These are phyloP conservation scores for barley (Hordeum vulgare) DNA, from an alignment of 176 grass and related monocot species.

Conservation along the genomic window DNA sequence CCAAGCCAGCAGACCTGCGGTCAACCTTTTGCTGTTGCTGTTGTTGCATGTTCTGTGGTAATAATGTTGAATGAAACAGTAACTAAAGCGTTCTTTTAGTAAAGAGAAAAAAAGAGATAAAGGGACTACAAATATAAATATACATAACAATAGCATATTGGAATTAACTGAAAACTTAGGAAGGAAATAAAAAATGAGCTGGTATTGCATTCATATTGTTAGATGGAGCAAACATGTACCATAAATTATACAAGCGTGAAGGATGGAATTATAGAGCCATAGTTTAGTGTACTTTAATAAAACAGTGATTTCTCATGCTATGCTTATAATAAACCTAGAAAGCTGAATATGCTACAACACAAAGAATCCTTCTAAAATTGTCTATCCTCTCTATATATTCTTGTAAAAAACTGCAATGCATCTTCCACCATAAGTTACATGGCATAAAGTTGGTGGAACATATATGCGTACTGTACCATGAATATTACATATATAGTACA, in stretches of 20 bases:
- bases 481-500: neutral
- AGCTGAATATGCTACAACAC: neutral
- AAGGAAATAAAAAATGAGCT: neutral
- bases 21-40: slow-evolving; percentile 75
- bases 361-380: neutral
- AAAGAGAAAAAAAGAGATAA: slow-evolving; percentile 25
- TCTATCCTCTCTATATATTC: neutral
- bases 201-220: neutral
- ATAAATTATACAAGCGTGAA: neutral
- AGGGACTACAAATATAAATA: slow-evolving; percentile 8
- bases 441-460: neutral
- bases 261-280: neutral
- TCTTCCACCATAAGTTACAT: neutral
- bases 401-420: neutral
- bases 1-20: slow-evolving; percentile 76
- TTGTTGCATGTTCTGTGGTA: slow-evolving; percentile 45
- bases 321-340: neutral
- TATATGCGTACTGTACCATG: neutral
- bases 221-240: neutral
- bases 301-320: neutral
- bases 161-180: slow-evolving; percentile 2
- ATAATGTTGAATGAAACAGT: slow-evolving; percentile 33
- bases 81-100: slow-evolving; percentile 29
- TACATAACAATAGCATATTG: neutral
- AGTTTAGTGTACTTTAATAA: neutral